Evolutionary conservation across 345 rosid genomes (phyloP), one percentile per base, ranked within the genome.

Genomic region (Arabidopsis arenosa): DNA sequence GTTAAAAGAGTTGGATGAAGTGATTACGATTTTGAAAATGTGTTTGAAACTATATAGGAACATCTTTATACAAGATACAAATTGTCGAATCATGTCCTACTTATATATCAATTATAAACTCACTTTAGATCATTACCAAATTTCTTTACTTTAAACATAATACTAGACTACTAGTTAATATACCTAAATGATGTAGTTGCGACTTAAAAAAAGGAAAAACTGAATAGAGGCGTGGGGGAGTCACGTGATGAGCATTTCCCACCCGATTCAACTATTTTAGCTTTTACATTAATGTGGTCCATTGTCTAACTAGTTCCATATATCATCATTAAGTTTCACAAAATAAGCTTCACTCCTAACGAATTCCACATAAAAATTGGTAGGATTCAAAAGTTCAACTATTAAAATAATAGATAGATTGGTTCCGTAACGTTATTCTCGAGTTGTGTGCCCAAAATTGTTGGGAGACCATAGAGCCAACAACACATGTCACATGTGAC

Each of bases 241-340:
- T 72, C 68, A 62, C 75, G 75, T 61, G 60, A 61, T 49, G 51
- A 48, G 37, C 59, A 70, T 44, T 56, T 47, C 45, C 26, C 23
- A 59, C 21, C 57, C 47, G 23, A 71, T 41, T 36, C 76, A 73
- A 73, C 70, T 15, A 63, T 43, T 17, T 26, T 45, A 58, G 45
- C 7, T 58, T 58, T 70, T 44, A 44, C 43, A 37, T 70, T 44
- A 37, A 4, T 56, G 36, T 58, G 47, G 66, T 47, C 26, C 66
- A 36, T 60, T 36, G 57, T 43, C 65, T 70, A 55, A 28, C 6
- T 54, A 35, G 49, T 36, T 59, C 58, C 48, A 36, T 23, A 23
- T 23, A 23, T 36, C 17, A 10, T 54, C 63, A 40, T 15, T 39
- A 68, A 40, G 30, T 70, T 68, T 11, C 54, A 23, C 36, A 15